Base-by-base conservation (phyloP, 2,329 filamentous ascomycete genomes). In the Phialocephala subalpina region DNA sequence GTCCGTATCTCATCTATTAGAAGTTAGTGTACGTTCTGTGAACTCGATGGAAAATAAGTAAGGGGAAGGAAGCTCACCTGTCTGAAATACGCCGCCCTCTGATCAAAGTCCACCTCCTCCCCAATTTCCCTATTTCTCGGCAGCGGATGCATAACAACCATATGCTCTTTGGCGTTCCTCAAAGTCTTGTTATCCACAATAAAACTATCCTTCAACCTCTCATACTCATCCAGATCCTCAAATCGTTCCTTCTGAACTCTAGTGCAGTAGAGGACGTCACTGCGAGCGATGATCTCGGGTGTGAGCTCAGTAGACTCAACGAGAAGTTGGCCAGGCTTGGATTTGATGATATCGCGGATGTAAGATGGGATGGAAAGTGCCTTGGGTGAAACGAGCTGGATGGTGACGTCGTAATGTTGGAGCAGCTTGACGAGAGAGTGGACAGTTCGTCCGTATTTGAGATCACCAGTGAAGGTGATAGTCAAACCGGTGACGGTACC, bases 201-300 rank as follows among this genome's bases (percentile, higher is more conserved):
- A 79, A 97, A 95, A 67, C 89, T 88, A 79, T 95, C 88, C 88
- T 97, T 97, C 74, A 98, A 89, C 65, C 85, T 83, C 82, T 98
- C 93, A 78, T 97, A 99, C 75, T 92, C 90, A 52, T 86, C 87
- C 59, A 90, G 79, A 73, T 90, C 91, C n/a, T 90, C 84, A 84
- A 99, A 99, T 29, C 96, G 89, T 84, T 99, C 96, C 81, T 96
- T 96, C 82, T 99, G 96, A 72, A 99, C 92, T 18, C 96, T 90
- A 1, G 96, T 99, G 83, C 94, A 97, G 85, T 99, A 99, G 55
- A 99, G 85, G 4, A 99, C 95, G 74, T 99, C 96, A 65, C 91
- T 95, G 72, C 87, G 87, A 20, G 91, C 91, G 64, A 99, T 82
- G 58, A 98, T 94, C 78, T 97, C 94, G 0, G 92, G 88, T 0